Evolutionary conservation across 2,329 filamentous ascomycete species (phyloP).

Genomic region (Didymella pinodella): DNA sequence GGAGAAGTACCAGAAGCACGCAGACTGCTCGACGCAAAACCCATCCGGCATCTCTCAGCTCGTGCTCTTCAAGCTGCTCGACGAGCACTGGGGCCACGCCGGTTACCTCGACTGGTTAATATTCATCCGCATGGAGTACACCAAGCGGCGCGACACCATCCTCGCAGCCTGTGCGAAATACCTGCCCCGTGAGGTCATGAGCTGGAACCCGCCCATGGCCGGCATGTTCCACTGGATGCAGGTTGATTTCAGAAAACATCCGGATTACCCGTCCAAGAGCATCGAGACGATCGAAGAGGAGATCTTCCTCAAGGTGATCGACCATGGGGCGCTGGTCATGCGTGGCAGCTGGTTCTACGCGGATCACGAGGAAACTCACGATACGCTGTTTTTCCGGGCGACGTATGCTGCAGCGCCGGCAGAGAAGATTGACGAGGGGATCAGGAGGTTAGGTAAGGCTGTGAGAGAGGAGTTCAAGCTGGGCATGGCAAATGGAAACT

Average conservation of each 20-base stretch:
- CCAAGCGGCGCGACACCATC: constrained; percentile 76
- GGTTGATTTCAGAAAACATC: constrained; percentile 72
- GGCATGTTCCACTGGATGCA: constrained; percentile 96
- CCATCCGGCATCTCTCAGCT: constrained; percentile 86
- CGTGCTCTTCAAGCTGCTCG: constrained; percentile 85
- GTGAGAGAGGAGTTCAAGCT: constrained; percentile 69
- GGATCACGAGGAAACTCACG: constrained; percentile 65
- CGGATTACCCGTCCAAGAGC: constrained; percentile 59
- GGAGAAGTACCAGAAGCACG: constrained; percentile 81
- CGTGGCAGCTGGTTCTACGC: constrained; percentile 92
- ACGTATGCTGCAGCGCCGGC: constrained; percentile 82
- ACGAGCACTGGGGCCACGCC: constrained; percentile 91
- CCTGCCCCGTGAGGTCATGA: constrained; percentile 76
- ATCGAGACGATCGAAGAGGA: constrained; percentile 79
- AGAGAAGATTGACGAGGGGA: constrained; percentile 60
- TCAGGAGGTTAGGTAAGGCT: constrained; percentile 74
- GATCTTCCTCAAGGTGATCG: constrained; percentile 80
- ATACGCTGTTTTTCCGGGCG: constrained; percentile 83
- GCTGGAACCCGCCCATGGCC: constrained; percentile 80
- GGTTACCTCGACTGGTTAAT: constrained; percentile 92
- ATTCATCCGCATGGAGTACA: constrained; percentile 81
- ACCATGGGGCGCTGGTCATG: constrained; percentile 79
- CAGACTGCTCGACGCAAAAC: constrained; percentile 84
- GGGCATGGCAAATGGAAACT: constrained; percentile 23
- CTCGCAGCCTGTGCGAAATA: constrained; percentile 80